These are phyloP conservation scores for Meira miltonrushii DNA, from an alignment of 1,284 basidiomycete genomes.

Conservation along the genomic window DNA sequence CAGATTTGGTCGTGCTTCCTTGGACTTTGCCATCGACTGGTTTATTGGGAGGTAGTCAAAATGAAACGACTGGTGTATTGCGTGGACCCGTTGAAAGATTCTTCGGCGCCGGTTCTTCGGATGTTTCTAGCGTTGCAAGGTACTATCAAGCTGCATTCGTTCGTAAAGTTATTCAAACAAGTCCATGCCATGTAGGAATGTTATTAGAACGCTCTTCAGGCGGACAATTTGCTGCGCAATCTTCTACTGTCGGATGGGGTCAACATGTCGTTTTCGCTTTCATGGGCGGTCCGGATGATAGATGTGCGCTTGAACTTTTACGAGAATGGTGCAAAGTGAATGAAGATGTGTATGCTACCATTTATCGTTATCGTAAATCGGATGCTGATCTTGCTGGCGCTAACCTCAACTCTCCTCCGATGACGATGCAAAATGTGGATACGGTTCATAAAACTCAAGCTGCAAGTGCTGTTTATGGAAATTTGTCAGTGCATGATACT, in stretches of 20 bases:
- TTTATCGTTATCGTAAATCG: conserved; percentile 28
- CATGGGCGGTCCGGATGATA: conserved; percentile 86
- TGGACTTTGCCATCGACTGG: conserved; percentile 61
- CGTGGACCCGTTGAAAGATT: conserved; percentile 36
- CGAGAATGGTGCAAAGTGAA: conserved; percentile 30
- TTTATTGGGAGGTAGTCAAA: conserved; percentile 11
- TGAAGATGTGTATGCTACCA: conserved; percentile 23
- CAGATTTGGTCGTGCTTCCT: conserved; percentile 75
- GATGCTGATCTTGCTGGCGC: conserved; percentile 28
- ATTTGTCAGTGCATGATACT: conserved; percentile 23
- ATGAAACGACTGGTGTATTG: conserved; percentile 5
- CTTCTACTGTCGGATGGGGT: conserved; percentile 32
- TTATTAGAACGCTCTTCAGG: conserved; percentile 68
- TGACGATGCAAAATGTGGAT: conserved; percentile 38
- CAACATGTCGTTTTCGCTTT: conserved; percentile 77
- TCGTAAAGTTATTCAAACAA: conserved; percentile 67
- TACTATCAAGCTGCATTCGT: conserved; percentile 62
- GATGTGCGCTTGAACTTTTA: conserved; percentile 62
- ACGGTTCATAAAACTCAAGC: conserved; percentile 14
- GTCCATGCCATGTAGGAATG: conserved; percentile 61
- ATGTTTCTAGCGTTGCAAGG: conserved; percentile 31
- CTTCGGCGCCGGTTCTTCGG: conserved; percentile 27
- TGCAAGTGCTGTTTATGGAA: conserved; percentile 17
- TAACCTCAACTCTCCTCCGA: conserved; percentile 25
- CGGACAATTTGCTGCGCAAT: conserved; percentile 30